A percentile compares a stretch with the other conserved stretches of the same genome.
These are phyloP conservation scores for Chytriomyces sp. DNA, from an alignment of 192 early-diverging fungal species.

Conservation along the genomic window DNA sequence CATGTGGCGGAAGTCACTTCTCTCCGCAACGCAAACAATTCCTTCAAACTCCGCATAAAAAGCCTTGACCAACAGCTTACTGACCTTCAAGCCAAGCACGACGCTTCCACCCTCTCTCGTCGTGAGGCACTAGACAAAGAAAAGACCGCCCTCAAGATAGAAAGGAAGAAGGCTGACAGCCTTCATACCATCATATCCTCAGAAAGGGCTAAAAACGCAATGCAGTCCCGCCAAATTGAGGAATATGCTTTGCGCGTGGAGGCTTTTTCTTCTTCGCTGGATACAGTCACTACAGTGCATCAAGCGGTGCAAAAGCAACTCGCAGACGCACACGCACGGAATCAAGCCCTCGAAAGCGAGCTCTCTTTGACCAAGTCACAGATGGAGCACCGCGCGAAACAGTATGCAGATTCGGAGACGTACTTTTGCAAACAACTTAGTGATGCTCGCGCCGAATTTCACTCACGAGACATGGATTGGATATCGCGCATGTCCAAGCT, in stretches of 20 bases:
- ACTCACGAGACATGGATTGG: conserved; percentile 6
- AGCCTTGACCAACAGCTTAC: background rate
- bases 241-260: background rate
- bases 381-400: background rate
- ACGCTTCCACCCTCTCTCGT: background rate
- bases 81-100: background rate
- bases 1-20: background rate
- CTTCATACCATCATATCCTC: conserved; percentile 8
- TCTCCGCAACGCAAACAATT: background rate
- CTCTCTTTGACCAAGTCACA: background rate
- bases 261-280: background rate
- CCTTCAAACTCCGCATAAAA: background rate
- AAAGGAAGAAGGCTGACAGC: conserved; percentile 13
- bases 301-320: background rate
- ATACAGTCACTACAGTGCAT: background rate
- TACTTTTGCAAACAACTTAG: conserved; percentile 4
- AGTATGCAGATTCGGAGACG: conserved; percentile 2
- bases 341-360: background rate
- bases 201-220: background rate
- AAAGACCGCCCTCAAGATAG: background rate
- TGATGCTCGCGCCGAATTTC: conserved; percentile 1
- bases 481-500: background rate
- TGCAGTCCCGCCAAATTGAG: background rate
- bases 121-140: conserved; percentile 10
- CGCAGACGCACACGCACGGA: background rate